Percentiles rank a stretch among this genome's conserved stretches.
Evolutionary conservation across 2,329 filamentous ascomycete species (phyloP).

Genomic region (Dichotomopilus funicola): DNA sequence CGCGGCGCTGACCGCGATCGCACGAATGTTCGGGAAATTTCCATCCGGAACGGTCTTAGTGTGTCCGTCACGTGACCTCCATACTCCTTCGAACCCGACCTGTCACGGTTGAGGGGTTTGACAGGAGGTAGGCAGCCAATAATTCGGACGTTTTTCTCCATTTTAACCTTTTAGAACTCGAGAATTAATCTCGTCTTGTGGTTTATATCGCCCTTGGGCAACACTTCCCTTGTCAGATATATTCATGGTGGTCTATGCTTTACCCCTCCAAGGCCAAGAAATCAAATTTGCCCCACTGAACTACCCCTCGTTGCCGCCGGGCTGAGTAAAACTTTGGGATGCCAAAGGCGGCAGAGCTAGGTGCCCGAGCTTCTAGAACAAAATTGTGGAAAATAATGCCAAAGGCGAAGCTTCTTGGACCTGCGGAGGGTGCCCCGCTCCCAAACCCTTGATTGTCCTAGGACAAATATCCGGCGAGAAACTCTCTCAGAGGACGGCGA

Average conservation of each 20-base stretch:
- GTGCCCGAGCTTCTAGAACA: too few species aligned
- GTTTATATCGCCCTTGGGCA: too few species aligned
- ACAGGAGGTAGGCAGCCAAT: too few species aligned
- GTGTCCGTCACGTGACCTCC: conserved; percentile 5
- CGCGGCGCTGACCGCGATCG: conserved; percentile 16
- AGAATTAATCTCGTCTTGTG: too few species aligned
- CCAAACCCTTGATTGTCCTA: not conserved
- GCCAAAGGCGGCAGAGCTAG: too few species aligned
- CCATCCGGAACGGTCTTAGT: conserved; percentile 27
- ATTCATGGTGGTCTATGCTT: conserved; percentile 16
- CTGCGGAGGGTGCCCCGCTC: too few species aligned
- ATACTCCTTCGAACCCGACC: not conserved
- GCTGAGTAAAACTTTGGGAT: conserved; percentile 3
- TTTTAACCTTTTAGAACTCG: too few species aligned
- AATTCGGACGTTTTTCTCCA: too few species aligned
- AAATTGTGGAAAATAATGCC: too few species aligned
- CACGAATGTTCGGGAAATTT: conserved; percentile 33
- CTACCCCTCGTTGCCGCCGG: conserved; percentile 21
- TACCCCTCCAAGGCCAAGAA: conserved; percentile 21
- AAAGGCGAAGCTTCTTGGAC: too few species aligned
- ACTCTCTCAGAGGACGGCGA: not conserved
- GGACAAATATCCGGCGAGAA: not conserved
- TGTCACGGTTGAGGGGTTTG: too few species aligned
- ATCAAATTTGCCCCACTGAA: conserved; percentile 18
- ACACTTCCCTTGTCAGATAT: too few species aligned